Conservation (phyloP, 2,329 filamentous ascomycete genomes). For the Botryosphaeria agaves region DNA sequence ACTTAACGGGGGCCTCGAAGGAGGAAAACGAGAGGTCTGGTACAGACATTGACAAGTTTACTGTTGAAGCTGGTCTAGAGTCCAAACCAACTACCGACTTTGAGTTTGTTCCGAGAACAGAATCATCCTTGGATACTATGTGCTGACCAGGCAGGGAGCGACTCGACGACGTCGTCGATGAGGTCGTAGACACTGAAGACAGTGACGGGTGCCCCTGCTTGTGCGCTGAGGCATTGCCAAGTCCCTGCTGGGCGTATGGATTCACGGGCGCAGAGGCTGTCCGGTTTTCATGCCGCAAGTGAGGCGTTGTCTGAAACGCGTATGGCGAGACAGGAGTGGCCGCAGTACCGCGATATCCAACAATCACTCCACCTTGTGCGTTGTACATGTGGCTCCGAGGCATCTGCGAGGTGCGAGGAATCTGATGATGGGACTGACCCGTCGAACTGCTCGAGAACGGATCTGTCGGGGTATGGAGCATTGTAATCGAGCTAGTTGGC, state of each 20-base stretch:
- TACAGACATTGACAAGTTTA: conserved; percentile 31
- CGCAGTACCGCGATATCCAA: conserved; percentile 22
- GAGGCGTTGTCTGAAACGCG: conserved; percentile 33
- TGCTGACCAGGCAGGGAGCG: conserved; percentile 13
- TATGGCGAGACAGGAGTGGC: conserved; percentile 30
- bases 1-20: conserved; percentile 43
- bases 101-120: conserved; percentile 21
- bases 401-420: conserved; percentile 22
- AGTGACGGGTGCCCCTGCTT: conserved; percentile 28
- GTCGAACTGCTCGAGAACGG: conserved; percentile 23
- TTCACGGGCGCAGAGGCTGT: conserved; percentile 34
- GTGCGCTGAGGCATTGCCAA: conserved; percentile 6
- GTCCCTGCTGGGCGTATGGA: conserved; percentile 21
- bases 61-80: conserved; percentile 26
- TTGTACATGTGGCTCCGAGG: conserved; percentile 25
- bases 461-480: conserved; percentile 30
- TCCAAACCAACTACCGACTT: conserved; percentile 16
- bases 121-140: conserved; percentile 32
- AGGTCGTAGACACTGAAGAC: conserved; percentile 31
- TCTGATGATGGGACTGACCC: conserved; percentile 17
- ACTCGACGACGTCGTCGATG: conserved; percentile 31
- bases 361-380: conserved; percentile 17
- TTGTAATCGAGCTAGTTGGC: conserved; percentile 28
- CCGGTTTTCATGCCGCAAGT: conserved; percentile 38
- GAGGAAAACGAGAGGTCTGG: conserved; percentile 37